Evolutionary conservation across 2,329 filamentous ascomycete genomes (phyloP).

Genomic region (Paradendryphiella salina): DNA sequence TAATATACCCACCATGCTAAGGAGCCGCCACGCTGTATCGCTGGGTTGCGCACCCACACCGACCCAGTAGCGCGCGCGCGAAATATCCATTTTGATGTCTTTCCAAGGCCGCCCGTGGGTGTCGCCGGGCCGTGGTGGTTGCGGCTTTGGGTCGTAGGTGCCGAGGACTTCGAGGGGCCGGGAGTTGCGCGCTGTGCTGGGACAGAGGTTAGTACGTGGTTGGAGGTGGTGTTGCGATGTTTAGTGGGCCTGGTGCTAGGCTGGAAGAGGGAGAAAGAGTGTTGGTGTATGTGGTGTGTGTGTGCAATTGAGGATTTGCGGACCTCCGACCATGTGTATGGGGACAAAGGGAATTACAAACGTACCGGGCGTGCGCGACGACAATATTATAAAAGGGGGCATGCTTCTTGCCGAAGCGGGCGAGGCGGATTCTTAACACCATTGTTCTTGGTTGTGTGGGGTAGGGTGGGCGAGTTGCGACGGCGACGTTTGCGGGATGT

Average conservation of each 20-base stretch:
- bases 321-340: slow-evolving; percentile 3
- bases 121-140: slow-evolving; percentile 55
- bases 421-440: slow-evolving; percentile 92
- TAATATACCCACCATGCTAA: slow-evolving; percentile 67
- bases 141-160: slow-evolving; percentile 65
- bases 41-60: slow-evolving; percentile 95
- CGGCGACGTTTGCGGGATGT: not conserved
- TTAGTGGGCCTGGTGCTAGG: too few species aligned
- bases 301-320: slow-evolving; percentile 1
- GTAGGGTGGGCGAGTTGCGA: not conserved
- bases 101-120: slow-evolving; percentile 72
- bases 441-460: slow-evolving; percentile 53
- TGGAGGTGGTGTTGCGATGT: too few species aligned
- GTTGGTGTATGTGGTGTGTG: not conserved
- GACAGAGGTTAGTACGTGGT: not conserved
- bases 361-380: slow-evolving; percentile 85
- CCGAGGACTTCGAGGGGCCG: slow-evolving; percentile 89
- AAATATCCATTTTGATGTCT: slow-evolving; percentile 83
- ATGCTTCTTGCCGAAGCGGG: slow-evolving; percentile 88
- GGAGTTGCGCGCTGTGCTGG: slow-evolving; percentile 80
- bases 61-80: slow-evolving; percentile 90
- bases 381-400: slow-evolving; percentile 98
- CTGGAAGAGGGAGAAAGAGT: too few species aligned
- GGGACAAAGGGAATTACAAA: not conserved
- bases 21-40: slow-evolving; percentile 82